Evolutionary conservation across 768 basidiomycete species (phyloP), one percentile per base, ranked within the genome.

Genomic region (Amanita molliuscula): DNA sequence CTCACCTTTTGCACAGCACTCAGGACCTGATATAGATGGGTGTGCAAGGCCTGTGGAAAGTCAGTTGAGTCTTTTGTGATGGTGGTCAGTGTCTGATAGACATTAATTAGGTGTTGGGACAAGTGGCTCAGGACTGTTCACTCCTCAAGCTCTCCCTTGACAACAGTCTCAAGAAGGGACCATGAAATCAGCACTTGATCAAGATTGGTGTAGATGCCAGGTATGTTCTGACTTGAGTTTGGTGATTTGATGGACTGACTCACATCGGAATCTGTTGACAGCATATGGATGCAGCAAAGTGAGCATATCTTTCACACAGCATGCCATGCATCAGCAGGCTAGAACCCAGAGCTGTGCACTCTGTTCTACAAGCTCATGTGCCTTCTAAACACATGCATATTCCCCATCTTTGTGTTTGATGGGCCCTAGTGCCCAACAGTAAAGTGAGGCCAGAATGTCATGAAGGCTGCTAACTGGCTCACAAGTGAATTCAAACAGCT

Each of bases 321-420:
- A 50, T 23, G 25, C 23, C 56, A 58, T 47, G 54, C 60, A 4
- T 58, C 61, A 21, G 28, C 44, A 6, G 74, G 75, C 0, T 61
- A 65, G 43, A 74, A 74, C 53, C 72, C 74, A 0, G 70, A 73
- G 54, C 62, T 77, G 5, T 55, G 63, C 0, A 64, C 65, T 0
- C 62, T 79, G 1, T 77, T 76, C 58, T 70, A 64, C 62, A 68
- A 69, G 18, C 64, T 74, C 11, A 59, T 65, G 1, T 53, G 61
- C 1, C 58, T 78, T 6, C 56, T 72, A 1, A 51, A 64, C 6
- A 56, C 65, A 3, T 67, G 70, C 1, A 54, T 74, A 33, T 58
- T 66, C 1, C 65, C 66, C 6, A 59, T 78, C 1, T 75, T 78
- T 57, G 71, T 79, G 0, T 78, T 79, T 53, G 72, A 79, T 59